Conservation (phyloP, 2,329 filamentous ascomycete species). For the Diaporthe amygdali region DNA sequence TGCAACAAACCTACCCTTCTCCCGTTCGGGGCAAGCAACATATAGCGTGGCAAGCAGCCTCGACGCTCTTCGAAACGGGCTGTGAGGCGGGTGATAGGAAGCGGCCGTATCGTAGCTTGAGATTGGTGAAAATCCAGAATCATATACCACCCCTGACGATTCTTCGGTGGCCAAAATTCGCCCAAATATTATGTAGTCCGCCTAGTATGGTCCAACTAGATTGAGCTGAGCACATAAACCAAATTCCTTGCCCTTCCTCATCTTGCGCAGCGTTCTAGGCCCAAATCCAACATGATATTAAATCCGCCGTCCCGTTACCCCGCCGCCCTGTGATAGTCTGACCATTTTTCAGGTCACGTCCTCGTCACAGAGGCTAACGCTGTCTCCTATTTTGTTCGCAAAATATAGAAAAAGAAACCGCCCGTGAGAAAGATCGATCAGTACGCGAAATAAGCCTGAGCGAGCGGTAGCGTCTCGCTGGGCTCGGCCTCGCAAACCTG, state of each 20-base stretch:
- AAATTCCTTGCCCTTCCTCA: not conserved
- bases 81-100: not conserved
- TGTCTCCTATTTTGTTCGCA: not conserved
- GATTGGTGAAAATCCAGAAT: not conserved
- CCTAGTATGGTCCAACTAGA: not conserved
- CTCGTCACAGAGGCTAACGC: not conserved
- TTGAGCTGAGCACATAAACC: not conserved
- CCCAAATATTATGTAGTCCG: not conserved
- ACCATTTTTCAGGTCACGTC: not conserved
- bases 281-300: not conserved
- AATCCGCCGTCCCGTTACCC: not conserved
- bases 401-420: not conserved
- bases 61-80: not conserved
- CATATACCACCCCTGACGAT: not conserved
- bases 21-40: not conserved
- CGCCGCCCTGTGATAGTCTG: not conserved
- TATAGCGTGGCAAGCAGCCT: not conserved
- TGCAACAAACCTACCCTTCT: not conserved
- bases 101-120: not conserved
- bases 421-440: conserved; percentile 41
- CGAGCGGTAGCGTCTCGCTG: conserved; percentile 72
- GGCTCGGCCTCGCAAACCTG: conserved; percentile 76
- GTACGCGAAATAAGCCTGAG: conserved; percentile 80
- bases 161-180: not conserved
- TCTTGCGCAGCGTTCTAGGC: not conserved